phyloP scores from a whole-genome alignment of 2,329 filamentous ascomycete genomes.

The Colletotrichum sp. region DNA sequence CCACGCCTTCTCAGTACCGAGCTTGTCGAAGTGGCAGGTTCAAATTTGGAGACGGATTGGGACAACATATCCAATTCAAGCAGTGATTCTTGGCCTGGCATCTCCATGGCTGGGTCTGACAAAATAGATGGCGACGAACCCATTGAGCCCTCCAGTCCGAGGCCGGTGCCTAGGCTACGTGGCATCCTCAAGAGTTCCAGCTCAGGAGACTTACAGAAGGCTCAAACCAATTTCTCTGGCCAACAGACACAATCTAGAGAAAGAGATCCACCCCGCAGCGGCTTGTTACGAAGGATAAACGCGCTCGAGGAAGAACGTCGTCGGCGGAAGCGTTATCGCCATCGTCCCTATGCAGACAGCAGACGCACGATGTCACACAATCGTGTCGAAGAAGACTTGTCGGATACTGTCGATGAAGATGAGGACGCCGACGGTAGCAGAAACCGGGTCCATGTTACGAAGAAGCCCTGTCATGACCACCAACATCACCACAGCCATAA shows the following conservation, averaged over 20 bases:
- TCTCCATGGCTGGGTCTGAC: not conserved
- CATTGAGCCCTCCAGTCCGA: not conserved
- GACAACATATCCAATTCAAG: not conserved
- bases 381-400: not conserved
- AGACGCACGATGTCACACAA: not conserved
- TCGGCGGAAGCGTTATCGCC: not conserved
- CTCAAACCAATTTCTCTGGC: not conserved
- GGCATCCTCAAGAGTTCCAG: not conserved
- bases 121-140: not conserved
- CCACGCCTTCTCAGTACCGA: not conserved
- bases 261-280: not conserved
- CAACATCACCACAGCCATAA: not conserved
- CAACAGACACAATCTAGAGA: not conserved
- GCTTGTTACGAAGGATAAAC: not conserved
- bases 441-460: not conserved
- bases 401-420: not conserved
- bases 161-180: not conserved
- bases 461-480: not conserved
- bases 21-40: not conserved
- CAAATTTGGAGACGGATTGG: not conserved
- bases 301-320: not conserved
- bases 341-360: not conserved
- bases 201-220: not conserved
- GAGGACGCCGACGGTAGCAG: not conserved
- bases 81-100: not conserved